A percentile compares a stretch with the other conserved stretches of the same genome.
These are phyloP conservation scores for Sordaria brevicollis DNA, from an alignment of 495 filamentous ascomycete genomes.

Conservation along the genomic window DNA sequence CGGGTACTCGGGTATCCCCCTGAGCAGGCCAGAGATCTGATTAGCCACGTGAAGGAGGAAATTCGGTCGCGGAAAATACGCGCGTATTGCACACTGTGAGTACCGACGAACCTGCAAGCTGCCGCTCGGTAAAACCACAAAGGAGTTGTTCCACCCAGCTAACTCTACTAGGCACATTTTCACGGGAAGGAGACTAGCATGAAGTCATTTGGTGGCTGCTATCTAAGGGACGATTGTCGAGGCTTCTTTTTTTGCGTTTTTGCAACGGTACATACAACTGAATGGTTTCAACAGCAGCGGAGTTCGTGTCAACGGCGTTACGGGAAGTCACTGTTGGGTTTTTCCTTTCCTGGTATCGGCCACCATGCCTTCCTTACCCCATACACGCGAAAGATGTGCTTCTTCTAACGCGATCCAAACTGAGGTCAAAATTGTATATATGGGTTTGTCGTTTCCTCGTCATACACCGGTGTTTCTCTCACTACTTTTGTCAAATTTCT, in stretches of 20 bases:
- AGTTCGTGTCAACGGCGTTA: not conserved
- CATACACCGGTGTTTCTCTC: not conserved
- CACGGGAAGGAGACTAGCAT: slow-evolving; percentile 17
- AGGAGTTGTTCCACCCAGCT: not conserved
- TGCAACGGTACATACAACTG: not conserved
- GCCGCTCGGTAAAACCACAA: not conserved
- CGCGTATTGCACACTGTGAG: slow-evolving; percentile 60
- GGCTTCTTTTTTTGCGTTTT: not conserved
- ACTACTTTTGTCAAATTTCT: not conserved
- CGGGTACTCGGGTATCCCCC: slow-evolving; percentile 52
- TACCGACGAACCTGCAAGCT: slow-evolving; percentile 18
- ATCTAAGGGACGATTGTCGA: not conserved
- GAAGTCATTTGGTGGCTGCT: not conserved
- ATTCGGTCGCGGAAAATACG: slow-evolving; percentile 61
- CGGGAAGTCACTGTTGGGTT: not conserved
- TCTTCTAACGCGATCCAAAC: not conserved
- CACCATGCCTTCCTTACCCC: not conserved
- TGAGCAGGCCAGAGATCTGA: slow-evolving; percentile 54
- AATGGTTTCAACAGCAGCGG: not conserved
- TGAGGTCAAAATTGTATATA: not conserved
- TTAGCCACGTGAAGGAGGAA: slow-evolving; percentile 53
- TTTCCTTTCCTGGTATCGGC: not conserved
- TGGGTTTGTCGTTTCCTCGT: not conserved
- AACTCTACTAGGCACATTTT: slow-evolving; percentile 18
- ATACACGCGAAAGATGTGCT: not conserved